These are phyloP conservation scores for Salix exigua DNA, from an alignment of 345 rosid species.

Conservation along the genomic window DNA sequence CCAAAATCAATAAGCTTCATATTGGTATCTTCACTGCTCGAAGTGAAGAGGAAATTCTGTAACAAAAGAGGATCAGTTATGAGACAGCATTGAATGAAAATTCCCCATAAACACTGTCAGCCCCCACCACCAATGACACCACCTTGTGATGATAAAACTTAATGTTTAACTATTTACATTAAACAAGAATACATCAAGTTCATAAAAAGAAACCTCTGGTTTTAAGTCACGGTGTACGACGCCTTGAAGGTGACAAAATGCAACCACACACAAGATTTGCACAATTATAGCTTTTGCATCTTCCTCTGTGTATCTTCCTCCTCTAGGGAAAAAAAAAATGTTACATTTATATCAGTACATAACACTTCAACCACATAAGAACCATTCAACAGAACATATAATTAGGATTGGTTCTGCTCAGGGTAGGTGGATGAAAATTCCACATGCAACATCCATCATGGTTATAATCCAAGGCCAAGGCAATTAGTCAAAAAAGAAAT, in stretches of 20 bases:
- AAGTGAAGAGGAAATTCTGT: conserved; percentile 89
- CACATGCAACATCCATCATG: neutral
- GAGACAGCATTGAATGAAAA: neutral
- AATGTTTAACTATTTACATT: neutral
- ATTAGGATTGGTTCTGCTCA: neutral
- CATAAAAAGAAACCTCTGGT: conserved; percentile 65
- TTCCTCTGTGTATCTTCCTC: conserved; percentile 86
- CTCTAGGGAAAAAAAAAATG: conserved; percentile 43
- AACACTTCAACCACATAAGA: neutral
- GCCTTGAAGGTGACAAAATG: conserved; percentile 96
- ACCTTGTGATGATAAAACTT: neutral
- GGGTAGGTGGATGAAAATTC: neutral
- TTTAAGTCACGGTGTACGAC: conserved; percentile 96
- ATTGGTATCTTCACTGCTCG: conserved; percentile 67
- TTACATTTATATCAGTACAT: neutral
- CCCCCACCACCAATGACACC: neutral
- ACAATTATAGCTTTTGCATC: conserved; percentile 76
- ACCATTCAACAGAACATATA: neutral
- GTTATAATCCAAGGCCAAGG: neutral
- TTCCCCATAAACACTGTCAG: neutral
- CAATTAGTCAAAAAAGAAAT: neutral
- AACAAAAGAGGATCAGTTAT: conserved; percentile 14
- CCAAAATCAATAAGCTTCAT: conserved; percentile 97
- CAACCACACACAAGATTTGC: conserved; percentile 75
- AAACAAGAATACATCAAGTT: neutral